Conservation (phyloP, 805 yeast species). For the Candida quercuum region DNA sequence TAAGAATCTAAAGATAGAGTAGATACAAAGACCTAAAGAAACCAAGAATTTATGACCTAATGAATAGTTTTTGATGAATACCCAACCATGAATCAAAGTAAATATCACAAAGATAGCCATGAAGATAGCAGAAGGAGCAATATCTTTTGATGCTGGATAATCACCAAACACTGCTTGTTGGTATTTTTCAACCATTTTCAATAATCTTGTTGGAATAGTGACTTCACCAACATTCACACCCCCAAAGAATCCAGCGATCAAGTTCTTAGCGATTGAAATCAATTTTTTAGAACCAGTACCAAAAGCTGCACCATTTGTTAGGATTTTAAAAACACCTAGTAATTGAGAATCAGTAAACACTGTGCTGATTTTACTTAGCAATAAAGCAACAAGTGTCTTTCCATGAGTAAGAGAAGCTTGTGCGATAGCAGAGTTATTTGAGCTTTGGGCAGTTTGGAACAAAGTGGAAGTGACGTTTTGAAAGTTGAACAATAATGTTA, state of each 20-base stretch:
- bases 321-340: conserved; percentile 18
- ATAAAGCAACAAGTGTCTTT: conserved; percentile 12
- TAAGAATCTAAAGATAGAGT: conserved; percentile 46
- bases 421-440: conserved; percentile 6
- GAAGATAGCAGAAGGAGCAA: conserved; percentile 57
- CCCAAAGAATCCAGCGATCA: conserved; percentile 19
- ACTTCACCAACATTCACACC: conserved; percentile 4
- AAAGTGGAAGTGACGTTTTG: conserved; percentile 18
- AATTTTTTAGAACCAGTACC: conserved; percentile 24
- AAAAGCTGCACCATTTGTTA: conserved; percentile 21
- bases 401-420: conserved; percentile 8
- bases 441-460: conserved; percentile 12
- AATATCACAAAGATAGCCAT: conserved; percentile 47
- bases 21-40: conserved; percentile 47
- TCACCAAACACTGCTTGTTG: conserved; percentile 59
- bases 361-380: conserved; percentile 12
- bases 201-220: conserved; percentile 15
- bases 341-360: conserved; percentile 20
- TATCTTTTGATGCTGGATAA: conserved; percentile 48
- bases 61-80: conserved; percentile 42
- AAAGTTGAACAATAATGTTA: conserved; percentile 12
- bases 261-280: conserved; percentile 10
- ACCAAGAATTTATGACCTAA: conserved; percentile 58
- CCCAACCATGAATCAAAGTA: conserved; percentile 35
- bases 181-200: conserved; percentile 13